A percentile compares a stretch with the other conserved stretches of the same genome.
Conservation (phyloP, 139 green algal genomes). For the Chlorella sp. region DNA sequence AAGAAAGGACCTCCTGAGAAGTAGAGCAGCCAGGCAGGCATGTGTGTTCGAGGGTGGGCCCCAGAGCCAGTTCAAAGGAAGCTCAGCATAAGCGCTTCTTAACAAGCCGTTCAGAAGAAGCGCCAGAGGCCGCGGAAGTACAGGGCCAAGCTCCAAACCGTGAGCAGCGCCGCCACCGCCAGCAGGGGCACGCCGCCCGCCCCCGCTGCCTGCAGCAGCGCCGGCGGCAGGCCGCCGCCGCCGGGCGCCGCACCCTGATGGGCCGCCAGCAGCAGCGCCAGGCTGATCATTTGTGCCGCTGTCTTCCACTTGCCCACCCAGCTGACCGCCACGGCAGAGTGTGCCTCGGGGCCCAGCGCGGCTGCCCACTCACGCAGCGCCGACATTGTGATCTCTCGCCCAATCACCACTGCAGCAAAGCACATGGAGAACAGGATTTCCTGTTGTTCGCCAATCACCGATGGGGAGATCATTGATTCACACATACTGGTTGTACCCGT, state of each 20-base stretch:
- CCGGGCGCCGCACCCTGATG: constrained; percentile 49
- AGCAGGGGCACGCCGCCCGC: constrained; percentile 68
- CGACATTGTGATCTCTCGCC: constrained; percentile 92
- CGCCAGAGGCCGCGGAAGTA: constrained; percentile 57
- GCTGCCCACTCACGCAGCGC: constrained; percentile 93
- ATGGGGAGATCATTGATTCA: too few relatives aligned
- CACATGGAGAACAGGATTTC: too few relatives aligned
- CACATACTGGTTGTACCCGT: too few relatives aligned
- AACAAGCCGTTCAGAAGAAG: constrained; percentile 30
- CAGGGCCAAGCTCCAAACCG: constrained; percentile 49
- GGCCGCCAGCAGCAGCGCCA: constrained; percentile 64
- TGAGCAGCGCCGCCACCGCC: constrained; percentile 72
- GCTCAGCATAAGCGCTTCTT: too few relatives aligned
- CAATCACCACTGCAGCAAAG: constrained; percentile 77
- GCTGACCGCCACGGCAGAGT: constrained; percentile 83
- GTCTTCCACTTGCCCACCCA: constrained; percentile 93
- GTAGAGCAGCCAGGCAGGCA: too few relatives aligned
- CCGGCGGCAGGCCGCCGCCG: constrained; percentile 1
- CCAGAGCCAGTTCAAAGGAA: too few relatives aligned
- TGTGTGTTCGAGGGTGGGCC: too few relatives aligned
- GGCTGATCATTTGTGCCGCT: constrained; percentile 74
- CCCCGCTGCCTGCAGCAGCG: constrained; percentile 25
- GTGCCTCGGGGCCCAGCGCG: constrained; percentile 70
- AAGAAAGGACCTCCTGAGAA: too few relatives aligned
- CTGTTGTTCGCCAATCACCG: too few relatives aligned